Evolutionary conservation across 2,329 filamentous ascomycete genomes (phyloP).

Genomic region (Dissoconium aciculare): DNA sequence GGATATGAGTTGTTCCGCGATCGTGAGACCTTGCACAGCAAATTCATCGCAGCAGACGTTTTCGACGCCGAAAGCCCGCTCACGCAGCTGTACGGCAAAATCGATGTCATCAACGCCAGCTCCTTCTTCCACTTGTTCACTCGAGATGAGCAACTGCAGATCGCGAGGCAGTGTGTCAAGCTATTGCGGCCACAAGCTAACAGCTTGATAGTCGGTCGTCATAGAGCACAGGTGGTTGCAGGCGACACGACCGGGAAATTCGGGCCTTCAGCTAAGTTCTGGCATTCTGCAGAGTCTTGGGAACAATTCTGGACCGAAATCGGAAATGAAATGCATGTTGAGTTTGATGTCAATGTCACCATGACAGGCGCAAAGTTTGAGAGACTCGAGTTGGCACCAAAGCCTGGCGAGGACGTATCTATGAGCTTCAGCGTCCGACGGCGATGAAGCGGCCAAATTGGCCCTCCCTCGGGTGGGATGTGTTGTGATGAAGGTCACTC

Average conservation of each 20-base stretch:
- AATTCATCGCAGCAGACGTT: constrained; percentile 24
- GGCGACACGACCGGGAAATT: background rate
- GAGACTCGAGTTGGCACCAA: background rate
- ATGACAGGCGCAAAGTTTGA: background rate
- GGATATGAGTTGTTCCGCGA: constrained; percentile 28
- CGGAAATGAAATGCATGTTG: background rate
- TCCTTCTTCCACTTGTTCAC: constrained; percentile 33
- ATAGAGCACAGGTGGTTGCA: background rate
- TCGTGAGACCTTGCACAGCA: constrained; percentile 17
- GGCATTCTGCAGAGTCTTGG: background rate
- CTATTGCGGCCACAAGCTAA: background rate
- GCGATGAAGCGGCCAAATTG: no score
- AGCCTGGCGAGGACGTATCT: background rate
- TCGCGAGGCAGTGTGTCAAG: constrained; percentile 17
- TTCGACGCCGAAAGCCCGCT: constrained; percentile 20
- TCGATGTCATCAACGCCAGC: constrained; percentile 29
- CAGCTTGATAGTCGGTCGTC: background rate
- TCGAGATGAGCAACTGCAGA: constrained; percentile 26
- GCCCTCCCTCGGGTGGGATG: no score
- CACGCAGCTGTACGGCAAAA: constrained; percentile 24
- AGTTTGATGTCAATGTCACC: background rate
- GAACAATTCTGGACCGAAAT: background rate
- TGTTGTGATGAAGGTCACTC: no score
- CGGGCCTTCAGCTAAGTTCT: background rate
- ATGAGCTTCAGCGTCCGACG: background rate